Evolutionary conservation across 2,329 filamentous ascomycete genomes (phyloP).

Genomic region (Botryotinia narcissicola): DNA sequence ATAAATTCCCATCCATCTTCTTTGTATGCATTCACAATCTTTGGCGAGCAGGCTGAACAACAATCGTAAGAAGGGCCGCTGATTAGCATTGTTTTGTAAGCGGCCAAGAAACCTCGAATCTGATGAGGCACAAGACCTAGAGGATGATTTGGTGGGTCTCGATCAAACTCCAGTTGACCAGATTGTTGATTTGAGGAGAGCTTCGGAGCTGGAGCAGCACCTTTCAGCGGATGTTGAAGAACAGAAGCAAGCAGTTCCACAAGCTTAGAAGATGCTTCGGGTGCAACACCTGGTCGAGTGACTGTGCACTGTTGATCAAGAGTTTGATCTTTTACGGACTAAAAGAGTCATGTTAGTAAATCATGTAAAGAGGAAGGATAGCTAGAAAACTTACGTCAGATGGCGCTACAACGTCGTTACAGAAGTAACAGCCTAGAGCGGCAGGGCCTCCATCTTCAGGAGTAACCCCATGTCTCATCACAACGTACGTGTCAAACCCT

Average conservation of each 20-base stretch:
- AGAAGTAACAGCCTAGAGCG: constrained; percentile 93
- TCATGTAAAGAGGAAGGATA: background rate
- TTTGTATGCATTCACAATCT: constrained; percentile 66
- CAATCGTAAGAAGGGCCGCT: constrained; percentile 73
- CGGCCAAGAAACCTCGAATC: constrained; percentile 73
- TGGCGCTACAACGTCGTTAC: constrained; percentile 94
- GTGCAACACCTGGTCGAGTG: constrained; percentile 86
- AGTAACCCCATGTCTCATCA: constrained; percentile 88
- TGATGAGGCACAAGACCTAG: constrained; percentile 75
- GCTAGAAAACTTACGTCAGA: constrained; percentile 67
- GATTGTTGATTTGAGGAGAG: constrained; percentile 37
- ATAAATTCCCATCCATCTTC: constrained; percentile 73
- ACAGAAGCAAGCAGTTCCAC: constrained; percentile 88
- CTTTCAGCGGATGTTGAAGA: constrained; percentile 78
- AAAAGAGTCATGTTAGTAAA: constrained; percentile 25
- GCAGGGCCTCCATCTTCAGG: constrained; percentile 54
- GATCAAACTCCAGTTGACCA: constrained; percentile 46
- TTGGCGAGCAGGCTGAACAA: constrained; percentile 76
- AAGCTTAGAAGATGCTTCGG: constrained; percentile 85
- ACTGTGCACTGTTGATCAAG: constrained; percentile 98
- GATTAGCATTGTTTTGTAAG: constrained; percentile 71
- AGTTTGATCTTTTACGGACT: constrained; percentile 93
- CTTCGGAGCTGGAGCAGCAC: constrained; percentile 57
- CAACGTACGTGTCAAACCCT: constrained; percentile 94
- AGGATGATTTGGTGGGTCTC: constrained; percentile 57